Percentiles rank a stretch among this genome's conserved stretches.
Conservation (phyloP, 1,139 yeast genomes). For the Candida dubliniensis region DNA sequence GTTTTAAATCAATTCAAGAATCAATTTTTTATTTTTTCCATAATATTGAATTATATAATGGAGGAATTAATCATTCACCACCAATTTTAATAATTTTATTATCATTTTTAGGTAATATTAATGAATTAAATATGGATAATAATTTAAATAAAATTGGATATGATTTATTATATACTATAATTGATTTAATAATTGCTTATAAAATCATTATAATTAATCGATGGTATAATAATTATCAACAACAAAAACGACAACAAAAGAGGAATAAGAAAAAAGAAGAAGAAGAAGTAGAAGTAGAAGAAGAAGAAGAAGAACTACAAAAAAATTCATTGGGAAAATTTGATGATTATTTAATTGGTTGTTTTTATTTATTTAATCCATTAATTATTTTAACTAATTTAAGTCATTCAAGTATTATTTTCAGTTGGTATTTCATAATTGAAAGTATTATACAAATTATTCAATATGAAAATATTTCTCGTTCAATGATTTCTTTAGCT, state of each 20-base stretch:
- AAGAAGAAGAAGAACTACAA: no score
- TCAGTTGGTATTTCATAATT: conserved; percentile 59
- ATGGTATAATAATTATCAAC: conserved; percentile 38
- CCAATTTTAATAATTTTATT: conserved; percentile 64
- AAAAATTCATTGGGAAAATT: conserved; percentile 25
- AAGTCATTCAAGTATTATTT: conserved; percentile 64
- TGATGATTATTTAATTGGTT: conserved; percentile 48
- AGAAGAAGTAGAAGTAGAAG: no score
- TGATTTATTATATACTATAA: conserved; percentile 37
- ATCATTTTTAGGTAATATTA: conserved; percentile 15
- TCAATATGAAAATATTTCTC: conserved; percentile 34
- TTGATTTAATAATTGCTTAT: conserved; percentile 45
- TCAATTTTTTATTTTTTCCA: conserved; percentile 71
- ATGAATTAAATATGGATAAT: conserved; percentile 31
- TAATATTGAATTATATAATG: conserved; percentile 68
- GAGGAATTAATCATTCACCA: conserved; percentile 85
- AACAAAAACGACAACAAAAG: conserved; percentile 13
- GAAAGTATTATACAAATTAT: conserved; percentile 52
- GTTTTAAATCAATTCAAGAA: conserved; percentile 68
- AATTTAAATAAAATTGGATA: conserved; percentile 18
- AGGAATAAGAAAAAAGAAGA: no score
- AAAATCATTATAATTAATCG: conserved; percentile 40
- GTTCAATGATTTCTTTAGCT: conserved; percentile 57
- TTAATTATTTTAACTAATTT: conserved; percentile 64
- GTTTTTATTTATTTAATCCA: conserved; percentile 80